Conservation (phyloP, 306 rosid species). For the cucumber (Cucumis sativus) region DNA sequence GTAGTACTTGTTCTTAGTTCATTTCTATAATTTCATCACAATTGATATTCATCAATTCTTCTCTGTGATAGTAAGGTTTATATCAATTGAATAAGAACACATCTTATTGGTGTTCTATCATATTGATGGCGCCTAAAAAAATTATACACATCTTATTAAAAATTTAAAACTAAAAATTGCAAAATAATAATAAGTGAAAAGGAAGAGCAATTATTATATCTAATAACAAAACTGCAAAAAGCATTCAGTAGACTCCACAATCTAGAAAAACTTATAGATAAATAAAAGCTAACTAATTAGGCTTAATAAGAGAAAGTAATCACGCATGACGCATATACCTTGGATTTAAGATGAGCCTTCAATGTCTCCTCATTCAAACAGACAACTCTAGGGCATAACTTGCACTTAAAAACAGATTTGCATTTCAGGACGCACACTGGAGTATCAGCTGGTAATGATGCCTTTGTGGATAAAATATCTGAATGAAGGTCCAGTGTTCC, state of each 20-base stretch:
- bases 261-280: not conserved
- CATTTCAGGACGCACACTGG: slow-evolving; percentile 37
- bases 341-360: slow-evolving; percentile 75
- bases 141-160: not conserved
- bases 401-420: slow-evolving; percentile 83
- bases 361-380: slow-evolving; percentile 71
- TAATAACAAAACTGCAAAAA: not conserved
- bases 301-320: not conserved
- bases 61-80: too few relatives aligned
- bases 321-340: slow-evolving; percentile 18
- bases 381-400: slow-evolving; percentile 73
- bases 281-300: not conserved
- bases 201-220: not conserved
- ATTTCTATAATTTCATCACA: too few relatives aligned
- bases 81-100: too few relatives aligned
- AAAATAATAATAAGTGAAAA: not conserved
- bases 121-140: too few relatives aligned
- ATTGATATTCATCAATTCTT: too few relatives aligned
- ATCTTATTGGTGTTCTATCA: too few relatives aligned
- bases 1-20: too few relatives aligned
- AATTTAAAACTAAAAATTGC: not conserved
- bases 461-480: slow-evolving; percentile 12
- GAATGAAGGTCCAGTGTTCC: slow-evolving; percentile 18
- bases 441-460: slow-evolving; percentile 19
- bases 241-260: not conserved